Conservation (phyloP, 2,329 filamentous ascomycete genomes). For the Diplodia corticola region DNA sequence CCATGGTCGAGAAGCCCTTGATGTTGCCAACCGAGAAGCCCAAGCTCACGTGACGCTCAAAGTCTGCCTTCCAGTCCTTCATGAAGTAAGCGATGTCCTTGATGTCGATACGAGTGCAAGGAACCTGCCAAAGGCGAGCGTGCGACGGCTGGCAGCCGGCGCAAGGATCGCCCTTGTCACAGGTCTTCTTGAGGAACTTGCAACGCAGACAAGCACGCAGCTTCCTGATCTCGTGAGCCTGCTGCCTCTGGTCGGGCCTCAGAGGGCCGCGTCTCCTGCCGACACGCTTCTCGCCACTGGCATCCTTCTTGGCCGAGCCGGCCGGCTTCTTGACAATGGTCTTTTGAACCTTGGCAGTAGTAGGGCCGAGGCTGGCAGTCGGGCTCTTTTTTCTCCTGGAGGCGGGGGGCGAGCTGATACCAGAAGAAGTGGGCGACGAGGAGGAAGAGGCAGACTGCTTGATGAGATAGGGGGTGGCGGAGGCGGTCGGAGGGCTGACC, state of each 20-base stretch:
- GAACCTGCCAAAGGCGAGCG: conserved; percentile 93
- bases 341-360: conserved; percentile 69
- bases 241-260: conserved; percentile 89
- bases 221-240: conserved; percentile 95
- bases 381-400: conserved; percentile 71
- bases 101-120: conserved; percentile 96
- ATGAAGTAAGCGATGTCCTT: conserved; percentile 98
- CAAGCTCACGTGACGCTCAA: conserved; percentile 82
- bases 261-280: conserved; percentile 87
- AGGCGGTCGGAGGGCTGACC: conserved; percentile 68
- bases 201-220: conserved; percentile 89
- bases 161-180: conserved; percentile 95
- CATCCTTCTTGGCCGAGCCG: conserved; percentile 69
- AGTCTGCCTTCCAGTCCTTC: conserved; percentile 98
- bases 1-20: conserved; percentile 71
- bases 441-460: conserved; percentile 61
- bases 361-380: conserved; percentile 64
- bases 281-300: conserved; percentile 81
- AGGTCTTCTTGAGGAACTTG: conserved; percentile 99
- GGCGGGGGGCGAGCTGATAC: conserved; percentile 58
- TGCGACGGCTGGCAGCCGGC: conserved; percentile 94
- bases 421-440: conserved; percentile 59
- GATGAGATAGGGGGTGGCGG: conserved; percentile 68
- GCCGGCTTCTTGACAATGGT: conserved; percentile 76
- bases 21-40: conserved; percentile 93